Evolutionary conservation across 1,139 yeast species (phyloP), one percentile per base, ranked within the genome.

Genomic region (Yamadazyma triangularis): DNA sequence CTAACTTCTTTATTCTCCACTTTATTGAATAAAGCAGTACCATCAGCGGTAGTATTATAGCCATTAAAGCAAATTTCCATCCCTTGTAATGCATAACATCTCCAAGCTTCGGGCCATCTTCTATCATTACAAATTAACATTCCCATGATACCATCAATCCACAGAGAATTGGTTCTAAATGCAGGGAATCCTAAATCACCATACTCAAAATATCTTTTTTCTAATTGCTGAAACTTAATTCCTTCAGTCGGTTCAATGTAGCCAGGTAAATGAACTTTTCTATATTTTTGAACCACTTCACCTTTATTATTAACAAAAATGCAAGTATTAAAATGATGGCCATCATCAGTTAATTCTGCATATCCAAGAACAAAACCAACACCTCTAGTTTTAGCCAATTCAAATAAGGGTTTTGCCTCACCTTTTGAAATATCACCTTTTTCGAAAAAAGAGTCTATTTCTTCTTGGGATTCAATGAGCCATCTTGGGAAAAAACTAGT

Each of bases 51-150:
- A 13, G 60, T 53, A 36, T 53, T 55, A 35, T 52, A 55, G 4
- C 60, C 60, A 27, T 45, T 51, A 23, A 55, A 23, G 30, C 56
- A 53, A 9, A 55, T 28, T 24, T 55, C 60, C 51, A 52, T 51
- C 7, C 60, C 60, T 40, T 54, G 60, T 6, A 55, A 36, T 10
- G 55, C 59, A 26, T 51, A 53, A 24, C 42, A 33, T 44, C 63
- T 55, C 64, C 64, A 58, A 9, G 62, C 58, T 34, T 58, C 64
- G 4, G 61, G 58, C 64, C 64, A 58, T 42, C 64, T 51, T 42
- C 64, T 48, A 38, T 58, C 64, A 32, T 59, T 59, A 40, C 64
- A 58, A 24, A 58, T 58, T 29, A 58, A 40, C 50, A 54, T 55
- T 13, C 60, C 58, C 29, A 53, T 36, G 9, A 55, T 52, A 18